phyloP scores from a whole-genome alignment of 768 basidiomycete genomes.

The Boletus sp. region DNA sequence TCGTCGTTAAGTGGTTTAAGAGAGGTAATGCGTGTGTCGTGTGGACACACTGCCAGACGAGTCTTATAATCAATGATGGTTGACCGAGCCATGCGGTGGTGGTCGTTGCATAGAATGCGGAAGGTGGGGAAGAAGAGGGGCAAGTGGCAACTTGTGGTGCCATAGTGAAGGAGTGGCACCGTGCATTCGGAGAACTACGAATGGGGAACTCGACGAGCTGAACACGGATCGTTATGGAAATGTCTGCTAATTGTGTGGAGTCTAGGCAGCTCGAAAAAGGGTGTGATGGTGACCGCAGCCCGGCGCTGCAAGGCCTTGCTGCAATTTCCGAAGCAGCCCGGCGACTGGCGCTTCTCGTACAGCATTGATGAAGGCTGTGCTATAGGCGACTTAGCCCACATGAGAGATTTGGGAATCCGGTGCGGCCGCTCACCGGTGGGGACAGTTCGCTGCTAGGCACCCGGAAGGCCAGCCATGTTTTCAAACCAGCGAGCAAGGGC shows the following conservation, averaged over 20 bases:
- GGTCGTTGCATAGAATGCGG: conserved; percentile 19
- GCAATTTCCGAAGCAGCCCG: conserved; percentile 28
- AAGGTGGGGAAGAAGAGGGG: conserved; percentile 4
- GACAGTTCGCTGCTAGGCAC: conserved; percentile 6
- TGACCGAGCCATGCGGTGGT: conserved; percentile 19
- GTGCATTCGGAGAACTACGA: conserved; percentile 6
- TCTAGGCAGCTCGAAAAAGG: conserved; percentile 19
- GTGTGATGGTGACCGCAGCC: conserved; percentile 14
- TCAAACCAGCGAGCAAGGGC: conserved; percentile 70
- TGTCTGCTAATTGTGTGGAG: conserved; percentile 5
- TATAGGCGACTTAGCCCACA: conserved; percentile 3
- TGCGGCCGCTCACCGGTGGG: conserved; percentile 12
- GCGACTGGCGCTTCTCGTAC: conserved; percentile 23
- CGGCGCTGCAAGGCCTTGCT: conserved; percentile 1
- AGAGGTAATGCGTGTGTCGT: conserved; percentile 19
- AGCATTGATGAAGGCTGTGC: conserved; percentile 16
- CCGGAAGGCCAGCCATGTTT: conserved; percentile 58
- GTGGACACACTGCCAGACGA: background rate
- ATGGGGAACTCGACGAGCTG: conserved; percentile 9
- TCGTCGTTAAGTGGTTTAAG: conserved; percentile 10
- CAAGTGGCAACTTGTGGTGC: conserved; percentile 14
- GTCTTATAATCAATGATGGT: conserved; percentile 21
- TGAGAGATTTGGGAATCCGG: conserved; percentile 13
- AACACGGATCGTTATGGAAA: conserved; percentile 15
- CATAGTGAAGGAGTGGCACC: conserved; percentile 12